These are phyloP conservation scores for Kalmusia sp. DNA, from an alignment of 2,329 filamentous ascomycete species.

Conservation along the genomic window DNA sequence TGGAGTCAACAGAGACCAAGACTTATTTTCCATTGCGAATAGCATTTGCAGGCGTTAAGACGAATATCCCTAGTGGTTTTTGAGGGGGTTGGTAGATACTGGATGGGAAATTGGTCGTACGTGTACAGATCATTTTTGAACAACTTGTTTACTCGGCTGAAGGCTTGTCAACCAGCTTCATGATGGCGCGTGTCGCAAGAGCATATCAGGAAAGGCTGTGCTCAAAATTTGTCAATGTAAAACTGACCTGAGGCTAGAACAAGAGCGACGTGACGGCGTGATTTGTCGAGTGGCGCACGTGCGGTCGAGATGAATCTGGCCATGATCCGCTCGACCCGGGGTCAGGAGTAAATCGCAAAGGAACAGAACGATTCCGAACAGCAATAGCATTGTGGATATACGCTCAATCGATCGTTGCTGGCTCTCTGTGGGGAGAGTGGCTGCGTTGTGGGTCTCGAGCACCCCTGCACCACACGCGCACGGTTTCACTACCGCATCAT, in stretches of 20 bases:
- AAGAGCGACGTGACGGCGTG: too few relatives aligned
- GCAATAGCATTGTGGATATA: conserved; percentile 2
- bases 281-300: too few relatives aligned
- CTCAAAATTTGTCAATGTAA: too few relatives aligned
- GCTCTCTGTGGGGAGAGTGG: not conserved
- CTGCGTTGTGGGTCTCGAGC: not conserved
- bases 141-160: not conserved
- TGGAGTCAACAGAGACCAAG: not conserved
- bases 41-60: conserved; percentile 9
- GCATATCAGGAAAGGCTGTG: too few relatives aligned
- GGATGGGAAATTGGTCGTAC: not conserved
- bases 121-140: not conserved
- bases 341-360: too few relatives aligned
- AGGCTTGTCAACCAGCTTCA: too few relatives aligned
- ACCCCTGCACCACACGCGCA: not conserved
- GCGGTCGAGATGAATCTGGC: too few relatives aligned
- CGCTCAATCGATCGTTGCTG: not conserved
- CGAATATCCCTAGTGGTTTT: conserved; percentile 3
- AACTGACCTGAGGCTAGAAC: too few relatives aligned
- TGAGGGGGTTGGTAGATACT: not conserved
- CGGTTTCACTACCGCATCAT: conserved; percentile 2
- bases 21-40: not conserved
- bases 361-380: not conserved
- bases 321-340: too few relatives aligned
- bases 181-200: too few relatives aligned